These are phyloP conservation scores for Hypoxylon sp. DNA, from an alignment of 2,329 filamentous ascomycete genomes.

Conservation along the genomic window DNA sequence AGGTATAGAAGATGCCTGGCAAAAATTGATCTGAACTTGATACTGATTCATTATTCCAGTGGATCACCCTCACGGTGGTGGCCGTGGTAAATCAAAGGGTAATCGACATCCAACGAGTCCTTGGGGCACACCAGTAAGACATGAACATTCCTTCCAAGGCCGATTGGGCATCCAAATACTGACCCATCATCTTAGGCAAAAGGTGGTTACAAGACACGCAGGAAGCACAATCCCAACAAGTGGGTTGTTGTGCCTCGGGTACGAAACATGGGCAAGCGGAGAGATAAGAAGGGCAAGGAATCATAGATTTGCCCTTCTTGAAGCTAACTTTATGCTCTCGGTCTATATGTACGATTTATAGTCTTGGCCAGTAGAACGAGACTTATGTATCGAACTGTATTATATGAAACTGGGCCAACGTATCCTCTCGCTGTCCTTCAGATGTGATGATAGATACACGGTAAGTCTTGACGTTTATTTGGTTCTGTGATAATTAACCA, in stretches of 20 bases:
- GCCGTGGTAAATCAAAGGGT: constrained; percentile 99
- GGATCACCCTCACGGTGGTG: constrained; percentile 98
- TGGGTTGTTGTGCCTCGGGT: constrained; percentile 87
- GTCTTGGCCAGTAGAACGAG: constrained; percentile 43
- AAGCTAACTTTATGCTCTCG: constrained; percentile 38
- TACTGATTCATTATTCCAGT: constrained; percentile 61
- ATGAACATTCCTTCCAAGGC: constrained; percentile 20
- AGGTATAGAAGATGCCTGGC: constrained; percentile 65
- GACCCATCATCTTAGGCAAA: constrained; percentile 70
- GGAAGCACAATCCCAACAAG: constrained; percentile 90
- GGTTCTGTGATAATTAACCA: background rate
- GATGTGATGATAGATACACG: background rate
- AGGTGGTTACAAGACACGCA: constrained; percentile 91
- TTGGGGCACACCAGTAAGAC: constrained; percentile 93
- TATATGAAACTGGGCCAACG: constrained; percentile 41
- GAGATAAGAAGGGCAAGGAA: constrained; percentile 69
- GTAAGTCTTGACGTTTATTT: background rate
- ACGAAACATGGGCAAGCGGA: constrained; percentile 92
- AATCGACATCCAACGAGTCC: constrained; percentile 95
- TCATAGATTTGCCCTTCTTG: constrained; percentile 36
- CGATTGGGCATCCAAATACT: constrained; percentile 46
- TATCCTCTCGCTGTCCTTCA: background rate
- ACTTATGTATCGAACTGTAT: constrained; percentile 53
- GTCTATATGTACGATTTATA: constrained; percentile 53
- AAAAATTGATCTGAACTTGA: constrained; percentile 12